Percentiles rank a stretch among this genome's conserved stretches.
Evolutionary conservation across 75 land plant species (phyloP).

Genomic region (Azolla pinnata): DNA sequence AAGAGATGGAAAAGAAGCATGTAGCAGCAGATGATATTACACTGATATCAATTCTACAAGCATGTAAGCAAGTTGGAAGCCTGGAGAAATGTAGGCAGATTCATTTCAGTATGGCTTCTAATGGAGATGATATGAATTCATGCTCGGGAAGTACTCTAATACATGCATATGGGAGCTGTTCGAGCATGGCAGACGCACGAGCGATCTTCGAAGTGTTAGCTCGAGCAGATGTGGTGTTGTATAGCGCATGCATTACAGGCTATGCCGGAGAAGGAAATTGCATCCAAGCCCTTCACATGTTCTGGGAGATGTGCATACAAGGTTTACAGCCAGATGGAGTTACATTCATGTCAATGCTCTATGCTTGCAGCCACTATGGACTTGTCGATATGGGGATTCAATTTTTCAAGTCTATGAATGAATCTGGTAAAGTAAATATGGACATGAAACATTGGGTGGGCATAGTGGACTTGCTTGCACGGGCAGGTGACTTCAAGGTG

Average conservation of each 20-base stretch:
- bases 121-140: not conserved
- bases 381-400: slow-evolving; percentile 1
- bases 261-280: slow-evolving; percentile 3
- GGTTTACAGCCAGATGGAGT: slow-evolving; percentile 14
- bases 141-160: not conserved
- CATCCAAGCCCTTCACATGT: not conserved
- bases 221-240: not conserved
- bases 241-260: not conserved
- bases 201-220: not conserved
- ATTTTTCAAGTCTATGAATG: slow-evolving; percentile 5
- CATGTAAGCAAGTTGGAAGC: not conserved
- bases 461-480: slow-evolving; percentile 5
- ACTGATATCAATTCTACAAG: not conserved
- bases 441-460: slow-evolving; percentile 2
- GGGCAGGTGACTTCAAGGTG: slow-evolving; percentile 8
- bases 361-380: slow-evolving; percentile 8
- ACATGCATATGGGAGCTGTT: slow-evolving; percentile 6
- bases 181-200: slow-evolving; percentile 1
- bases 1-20: not conserved
- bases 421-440: not conserved
- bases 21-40: not conserved
- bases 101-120: not conserved
- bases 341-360: slow-evolving; percentile 12
- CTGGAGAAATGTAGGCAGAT: not conserved
- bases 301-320: slow-evolving; percentile 9